Conservation (phyloP, 192 early-diverging fungal species). For the Coemansia sp. region DNA sequence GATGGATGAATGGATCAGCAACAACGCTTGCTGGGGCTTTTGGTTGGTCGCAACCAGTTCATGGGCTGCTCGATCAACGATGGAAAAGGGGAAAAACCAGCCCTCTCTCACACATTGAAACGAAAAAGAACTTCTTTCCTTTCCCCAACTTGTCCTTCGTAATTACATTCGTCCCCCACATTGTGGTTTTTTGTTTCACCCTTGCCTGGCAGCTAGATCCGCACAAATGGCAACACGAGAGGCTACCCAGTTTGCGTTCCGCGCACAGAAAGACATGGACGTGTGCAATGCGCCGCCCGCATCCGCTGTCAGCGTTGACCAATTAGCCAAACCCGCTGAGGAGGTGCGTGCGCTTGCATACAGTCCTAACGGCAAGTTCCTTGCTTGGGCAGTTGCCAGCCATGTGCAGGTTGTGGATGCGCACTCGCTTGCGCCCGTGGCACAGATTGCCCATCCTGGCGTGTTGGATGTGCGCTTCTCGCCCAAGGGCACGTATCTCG, state of each 20-base stretch:
- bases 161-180: neutral
- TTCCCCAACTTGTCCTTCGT: neutral
- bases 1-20: no score
- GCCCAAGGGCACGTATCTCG: conserved; percentile 81
- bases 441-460: conserved; percentile 63
- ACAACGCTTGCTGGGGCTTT: no score
- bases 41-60: no score
- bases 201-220: conserved; percentile 6
- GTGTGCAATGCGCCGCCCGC: conserved; percentile 45
- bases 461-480: conserved; percentile 90
- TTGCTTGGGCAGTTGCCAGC: conserved; percentile 64
- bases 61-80: no score
- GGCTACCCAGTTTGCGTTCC: conserved; percentile 49
- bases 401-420: conserved; percentile 75
- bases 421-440: conserved; percentile 59
- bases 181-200: conserved; percentile 5
- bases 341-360: conserved; percentile 58
- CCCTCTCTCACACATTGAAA: no score
- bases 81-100: no score
- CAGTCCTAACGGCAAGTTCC: conserved; percentile 69
- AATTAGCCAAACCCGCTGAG: conserved; percentile 26
- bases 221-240: conserved; percentile 33
- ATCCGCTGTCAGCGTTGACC: conserved; percentile 7
- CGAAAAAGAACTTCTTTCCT: neutral
- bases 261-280: conserved; percentile 40